These are phyloP conservation scores for Alternaria arborescens DNA, from an alignment of 2,329 filamentous ascomycete genomes.

Conservation along the genomic window DNA sequence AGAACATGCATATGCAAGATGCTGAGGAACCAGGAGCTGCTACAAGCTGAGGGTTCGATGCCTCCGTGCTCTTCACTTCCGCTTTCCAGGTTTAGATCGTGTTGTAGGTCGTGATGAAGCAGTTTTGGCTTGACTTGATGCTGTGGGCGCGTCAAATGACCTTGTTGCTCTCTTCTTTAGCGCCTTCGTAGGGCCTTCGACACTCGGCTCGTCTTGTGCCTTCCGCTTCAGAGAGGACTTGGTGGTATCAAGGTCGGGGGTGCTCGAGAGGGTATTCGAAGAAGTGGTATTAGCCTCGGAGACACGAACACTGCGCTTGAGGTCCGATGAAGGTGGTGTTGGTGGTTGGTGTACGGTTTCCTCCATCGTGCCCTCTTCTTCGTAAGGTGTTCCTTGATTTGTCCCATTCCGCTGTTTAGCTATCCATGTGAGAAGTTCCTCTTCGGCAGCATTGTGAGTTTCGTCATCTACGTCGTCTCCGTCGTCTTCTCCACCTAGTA, in stretches of 20 bases:
- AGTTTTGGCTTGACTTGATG: conserved; percentile 44
- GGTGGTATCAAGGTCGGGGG: conserved; percentile 8
- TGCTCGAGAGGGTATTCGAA: conserved; percentile 8
- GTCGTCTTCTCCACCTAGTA: conserved; percentile 51
- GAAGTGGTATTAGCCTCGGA: conserved; percentile 12
- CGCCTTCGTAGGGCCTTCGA: conserved; percentile 22
- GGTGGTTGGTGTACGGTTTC: conserved; percentile 22
- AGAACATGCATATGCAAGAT: background rate
- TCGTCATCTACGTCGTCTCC: conserved; percentile 32
- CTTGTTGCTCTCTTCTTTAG: conserved; percentile 43
- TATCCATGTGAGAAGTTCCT: conserved; percentile 45
- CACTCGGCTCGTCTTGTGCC: conserved; percentile 26
- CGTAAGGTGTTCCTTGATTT: conserved; percentile 1
- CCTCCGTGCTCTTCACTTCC: background rate
- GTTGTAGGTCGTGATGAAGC: conserved; percentile 28
- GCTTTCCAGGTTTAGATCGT: background rate
- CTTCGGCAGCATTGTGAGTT: conserved; percentile 21
- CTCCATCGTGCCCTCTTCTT: conserved; percentile 18
- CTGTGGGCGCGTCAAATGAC: conserved; percentile 49
- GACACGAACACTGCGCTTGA: conserved; percentile 23
- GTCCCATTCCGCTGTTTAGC: conserved; percentile 36
- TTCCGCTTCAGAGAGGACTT: conserved; percentile 47
- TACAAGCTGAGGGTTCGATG: background rate
- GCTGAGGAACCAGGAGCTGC: background rate
- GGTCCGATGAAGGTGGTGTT: conserved; percentile 35